phyloP scores from a whole-genome alignment of 176 grass and related monocot genomes.

The Elymus sibiricus region DNA sequence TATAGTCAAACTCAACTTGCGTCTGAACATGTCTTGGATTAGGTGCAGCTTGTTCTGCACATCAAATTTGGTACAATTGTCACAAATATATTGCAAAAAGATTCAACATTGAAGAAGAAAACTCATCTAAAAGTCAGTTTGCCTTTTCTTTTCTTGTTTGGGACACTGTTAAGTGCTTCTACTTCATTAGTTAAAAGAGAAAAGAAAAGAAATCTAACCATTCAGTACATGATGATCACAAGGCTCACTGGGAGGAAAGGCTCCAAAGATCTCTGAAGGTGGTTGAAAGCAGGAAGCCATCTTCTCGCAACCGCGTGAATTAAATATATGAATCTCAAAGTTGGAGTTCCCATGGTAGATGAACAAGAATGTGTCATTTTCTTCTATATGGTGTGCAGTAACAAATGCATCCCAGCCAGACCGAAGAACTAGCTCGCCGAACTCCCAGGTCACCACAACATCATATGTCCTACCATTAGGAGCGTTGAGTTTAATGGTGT shows the following conservation, averaged over 20 bases:
- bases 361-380: conserved; percentile 36
- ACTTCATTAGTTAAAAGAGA: not conserved
- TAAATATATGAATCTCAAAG: conserved; percentile 30
- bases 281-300: not conserved
- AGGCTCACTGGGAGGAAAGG: not conserved
- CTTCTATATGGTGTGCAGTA: conserved; percentile 1
- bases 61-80: not conserved
- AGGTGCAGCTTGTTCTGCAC: not conserved
- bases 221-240: not conserved
- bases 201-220: not conserved
- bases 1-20: not conserved
- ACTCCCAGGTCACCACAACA: not conserved
- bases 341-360: conserved; percentile 12
- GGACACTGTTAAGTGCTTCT: not conserved
- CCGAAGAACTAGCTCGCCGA: not conserved
- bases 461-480: conserved; percentile 13
- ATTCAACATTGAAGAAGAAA: not conserved
- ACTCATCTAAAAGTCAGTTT: not conserved
- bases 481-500: conserved; percentile 11
- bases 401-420: conserved; percentile 34
- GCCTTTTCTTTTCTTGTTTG: not conserved
- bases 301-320: not conserved
- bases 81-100: not conserved
- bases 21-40: not conserved
- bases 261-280: not conserved